Evolutionary conservation across 1,139 yeast genomes (phyloP).

Genomic region (Eremothecium coryli): DNA sequence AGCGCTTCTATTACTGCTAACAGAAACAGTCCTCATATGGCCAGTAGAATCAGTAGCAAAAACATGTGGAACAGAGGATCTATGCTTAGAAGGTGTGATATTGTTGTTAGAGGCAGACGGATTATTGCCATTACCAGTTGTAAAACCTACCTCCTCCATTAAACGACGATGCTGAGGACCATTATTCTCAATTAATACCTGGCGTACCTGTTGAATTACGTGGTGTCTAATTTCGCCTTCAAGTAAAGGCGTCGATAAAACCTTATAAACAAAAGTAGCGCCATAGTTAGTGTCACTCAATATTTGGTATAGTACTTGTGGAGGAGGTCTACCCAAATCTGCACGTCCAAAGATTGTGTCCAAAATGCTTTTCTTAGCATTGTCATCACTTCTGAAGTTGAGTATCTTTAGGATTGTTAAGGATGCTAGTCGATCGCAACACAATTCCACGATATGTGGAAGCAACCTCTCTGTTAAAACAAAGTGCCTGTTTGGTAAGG

Average conservation of each 20-base stretch:
- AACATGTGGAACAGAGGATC: slow-evolving; percentile 23
- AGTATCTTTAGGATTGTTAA: slow-evolving; percentile 73
- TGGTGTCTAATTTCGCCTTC: slow-evolving; percentile 48
- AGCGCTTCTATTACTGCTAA: slow-evolving; percentile 26
- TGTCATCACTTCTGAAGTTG: slow-evolving; percentile 56
- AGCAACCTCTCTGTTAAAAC: slow-evolving; percentile 50
- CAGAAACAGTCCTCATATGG: slow-evolving; percentile 28
- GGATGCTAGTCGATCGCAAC: slow-evolving; percentile 82
- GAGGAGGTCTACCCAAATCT: slow-evolving; percentile 22
- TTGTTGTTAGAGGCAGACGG: slow-evolving; percentile 10
- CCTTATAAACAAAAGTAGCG: slow-evolving; percentile 74
- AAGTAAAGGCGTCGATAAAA: slow-evolving; percentile 57
- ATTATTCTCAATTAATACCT: slow-evolving; percentile 50
- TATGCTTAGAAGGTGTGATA: slow-evolving; percentile 24
- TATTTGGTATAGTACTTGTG: slow-evolving; percentile 40
- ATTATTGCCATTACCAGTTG: slow-evolving; percentile 9
- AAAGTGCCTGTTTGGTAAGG: slow-evolving; percentile 47
- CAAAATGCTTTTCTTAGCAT: slow-evolving; percentile 54
- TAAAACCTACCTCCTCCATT: slow-evolving; percentile 85
- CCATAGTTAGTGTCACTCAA: slow-evolving; percentile 62
- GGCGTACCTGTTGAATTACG: slow-evolving; percentile 51
- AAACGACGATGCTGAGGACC: slow-evolving; percentile 74
- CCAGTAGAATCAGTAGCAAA: slow-evolving; percentile 17
- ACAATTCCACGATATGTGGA: slow-evolving; percentile 54
- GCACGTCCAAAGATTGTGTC: slow-evolving; percentile 52